Evolutionary conservation across 805 yeast genomes (phyloP).

Genomic region (Sugiyamaella floridensis): DNA sequence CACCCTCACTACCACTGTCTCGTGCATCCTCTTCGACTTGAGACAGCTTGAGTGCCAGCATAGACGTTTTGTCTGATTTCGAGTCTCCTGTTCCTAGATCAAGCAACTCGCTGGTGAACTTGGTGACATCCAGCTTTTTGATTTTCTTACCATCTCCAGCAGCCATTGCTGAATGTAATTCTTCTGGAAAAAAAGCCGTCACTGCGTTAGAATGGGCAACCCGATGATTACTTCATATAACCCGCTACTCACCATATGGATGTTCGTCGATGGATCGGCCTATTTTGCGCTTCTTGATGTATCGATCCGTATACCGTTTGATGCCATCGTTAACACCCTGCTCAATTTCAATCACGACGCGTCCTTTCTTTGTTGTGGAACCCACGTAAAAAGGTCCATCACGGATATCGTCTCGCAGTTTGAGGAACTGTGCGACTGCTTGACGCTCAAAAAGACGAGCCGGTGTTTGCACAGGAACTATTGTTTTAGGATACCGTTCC

Average conservation of each 20-base stretch:
- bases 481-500: slow-evolving; percentile 20
- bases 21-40: slow-evolving; percentile 29
- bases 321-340: slow-evolving; percentile 51
- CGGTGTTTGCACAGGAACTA: slow-evolving; percentile 19
- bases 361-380: slow-evolving; percentile 11
- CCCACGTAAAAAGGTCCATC: slow-evolving; percentile 28
- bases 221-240: background rate
- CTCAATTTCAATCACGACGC: slow-evolving; percentile 19
- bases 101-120: slow-evolving; percentile 33
- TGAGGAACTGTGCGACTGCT: slow-evolving; percentile 22
- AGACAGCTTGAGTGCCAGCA: slow-evolving; percentile 12
- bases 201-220: background rate
- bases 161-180: slow-evolving; percentile 67
- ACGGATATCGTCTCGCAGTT: slow-evolving; percentile 17
- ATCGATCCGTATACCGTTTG: slow-evolving; percentile 74
- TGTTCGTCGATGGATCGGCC: slow-evolving; percentile 71
- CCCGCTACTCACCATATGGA: slow-evolving; percentile 43
- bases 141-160: slow-evolving; percentile 20
- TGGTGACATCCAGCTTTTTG: slow-evolving; percentile 28
- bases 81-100: slow-evolving; percentile 30
- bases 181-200: slow-evolving; percentile 66
- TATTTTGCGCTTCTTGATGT: slow-evolving; percentile 59
- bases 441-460: slow-evolving; percentile 16
- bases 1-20: slow-evolving; percentile 40
- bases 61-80: slow-evolving; percentile 9